Conservation (phyloP, 2,329 filamentous ascomycete genomes). For the Botrytis pseudocinerea region DNA sequence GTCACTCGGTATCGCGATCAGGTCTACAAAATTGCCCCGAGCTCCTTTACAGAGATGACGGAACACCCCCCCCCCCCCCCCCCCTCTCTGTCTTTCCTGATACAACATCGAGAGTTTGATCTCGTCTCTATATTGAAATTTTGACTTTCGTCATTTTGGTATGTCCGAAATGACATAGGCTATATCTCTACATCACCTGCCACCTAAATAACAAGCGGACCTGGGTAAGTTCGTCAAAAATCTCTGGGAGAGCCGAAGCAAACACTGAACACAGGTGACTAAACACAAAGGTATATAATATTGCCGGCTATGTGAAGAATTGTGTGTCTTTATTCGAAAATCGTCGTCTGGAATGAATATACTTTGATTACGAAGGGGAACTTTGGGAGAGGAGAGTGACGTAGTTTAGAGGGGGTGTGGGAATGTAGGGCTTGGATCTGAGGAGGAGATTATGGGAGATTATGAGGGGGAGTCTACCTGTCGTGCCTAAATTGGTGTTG, state of each 20-base stretch:
- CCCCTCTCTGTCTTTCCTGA: neutral
- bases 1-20: neutral
- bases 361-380: neutral
- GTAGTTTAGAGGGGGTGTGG: too few relatives aligned
- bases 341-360: accelerated
- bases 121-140: neutral
- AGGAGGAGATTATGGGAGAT: neutral
- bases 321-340: neutral
- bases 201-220: too few relatives aligned
- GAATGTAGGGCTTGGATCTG: neutral
- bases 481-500: neutral
- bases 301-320: neutral
- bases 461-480: neutral
- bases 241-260: neutral
- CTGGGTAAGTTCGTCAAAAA: neutral
- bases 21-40: neutral
- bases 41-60: too few relatives aligned
- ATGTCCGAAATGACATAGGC: neutral
- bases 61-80: neutral
- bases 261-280: neutral
- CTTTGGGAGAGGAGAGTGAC: neutral
- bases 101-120: neutral
- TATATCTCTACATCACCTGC: neutral
- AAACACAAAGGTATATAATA: neutral
- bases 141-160: neutral